A percentile compares a stretch with the other conserved stretches of the same genome.
These are phyloP conservation scores for Lanmaoa pseudosensibilis DNA, from an alignment of 768 basidiomycete species.

Conservation along the genomic window DNA sequence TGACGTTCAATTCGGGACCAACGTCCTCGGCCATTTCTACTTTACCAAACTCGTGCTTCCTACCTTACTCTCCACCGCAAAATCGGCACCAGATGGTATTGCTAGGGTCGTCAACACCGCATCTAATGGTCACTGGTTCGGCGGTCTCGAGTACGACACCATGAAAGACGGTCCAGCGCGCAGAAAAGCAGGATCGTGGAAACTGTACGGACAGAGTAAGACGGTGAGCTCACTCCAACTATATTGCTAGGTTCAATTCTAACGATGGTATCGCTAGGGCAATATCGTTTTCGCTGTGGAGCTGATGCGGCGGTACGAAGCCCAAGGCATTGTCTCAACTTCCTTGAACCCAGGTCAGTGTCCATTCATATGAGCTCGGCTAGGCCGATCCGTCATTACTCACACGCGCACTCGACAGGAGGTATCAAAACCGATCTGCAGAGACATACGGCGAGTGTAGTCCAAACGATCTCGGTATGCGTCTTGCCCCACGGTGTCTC, in stretches of 20 bases:
- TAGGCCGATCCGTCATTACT: background rate
- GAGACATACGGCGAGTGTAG: slow-evolving; percentile 8
- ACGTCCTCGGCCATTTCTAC: slow-evolving; percentile 38
- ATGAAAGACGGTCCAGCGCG: slow-evolving; percentile 30
- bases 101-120: slow-evolving; percentile 38
- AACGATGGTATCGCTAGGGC: slow-evolving; percentile 31
- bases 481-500: background rate
- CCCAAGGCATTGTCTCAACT: slow-evolving; percentile 45
- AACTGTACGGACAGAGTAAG: slow-evolving; percentile 34
- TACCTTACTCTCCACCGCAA: slow-evolving; percentile 28
- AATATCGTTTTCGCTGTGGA: slow-evolving; percentile 46
- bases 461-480: slow-evolving; percentile 13
- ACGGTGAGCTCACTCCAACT: slow-evolving; percentile 15
- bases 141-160: slow-evolving; percentile 25
- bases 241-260: background rate
- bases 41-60: slow-evolving; percentile 40
- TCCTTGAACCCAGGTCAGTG: slow-evolving; percentile 43
- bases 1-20: slow-evolving; percentile 42
- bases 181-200: background rate
- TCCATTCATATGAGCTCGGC: background rate
- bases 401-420: background rate
- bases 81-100: slow-evolving; percentile 32
- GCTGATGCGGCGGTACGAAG: slow-evolving; percentile 41
- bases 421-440: slow-evolving; percentile 23
- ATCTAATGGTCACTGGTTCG: slow-evolving; percentile 28